These are phyloP conservation scores for Berberis vulgaris DNA, from an alignment of 164 flowering plant genomes.

Conservation along the genomic window DNA sequence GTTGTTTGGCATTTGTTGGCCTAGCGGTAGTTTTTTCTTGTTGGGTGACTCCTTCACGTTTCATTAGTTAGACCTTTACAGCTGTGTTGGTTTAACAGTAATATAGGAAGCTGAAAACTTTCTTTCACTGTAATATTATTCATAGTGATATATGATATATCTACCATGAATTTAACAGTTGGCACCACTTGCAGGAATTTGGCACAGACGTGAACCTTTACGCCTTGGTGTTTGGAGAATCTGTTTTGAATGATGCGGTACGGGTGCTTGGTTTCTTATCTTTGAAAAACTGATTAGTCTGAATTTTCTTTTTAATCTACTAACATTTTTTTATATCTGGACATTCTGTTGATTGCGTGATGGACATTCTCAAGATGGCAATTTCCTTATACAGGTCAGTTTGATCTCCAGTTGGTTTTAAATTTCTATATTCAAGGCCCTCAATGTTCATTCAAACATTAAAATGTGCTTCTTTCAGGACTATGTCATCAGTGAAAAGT, in stretches of 20 bases:
- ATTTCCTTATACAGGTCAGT: slow-evolving; percentile 94
- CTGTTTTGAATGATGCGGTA: slow-evolving; percentile 98
- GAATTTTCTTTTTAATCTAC: not conserved
- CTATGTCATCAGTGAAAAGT: slow-evolving; percentile 77
- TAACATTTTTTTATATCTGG: slow-evolving; percentile 6
- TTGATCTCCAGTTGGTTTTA: not conserved
- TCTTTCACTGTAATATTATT: not conserved
- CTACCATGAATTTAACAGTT: not conserved
- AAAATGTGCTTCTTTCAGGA: slow-evolving; percentile 36
- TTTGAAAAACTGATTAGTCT: not conserved
- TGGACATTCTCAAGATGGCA: slow-evolving; percentile 67
- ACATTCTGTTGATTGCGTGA: no score
- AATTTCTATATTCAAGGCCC: not conserved
- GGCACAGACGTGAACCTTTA: slow-evolving; percentile 91
- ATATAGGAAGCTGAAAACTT: no score
- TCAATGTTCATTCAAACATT: not conserved
- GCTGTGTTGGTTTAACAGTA: no score
- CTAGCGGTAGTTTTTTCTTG: no score
- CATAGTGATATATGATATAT: not conserved
- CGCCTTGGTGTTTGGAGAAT: slow-evolving; percentile 99
- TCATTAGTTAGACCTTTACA: no score
- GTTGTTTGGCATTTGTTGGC: no score
- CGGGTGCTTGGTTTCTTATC: slow-evolving; percentile 22
- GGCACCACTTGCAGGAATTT: slow-evolving; percentile 56
- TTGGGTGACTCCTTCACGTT: no score